Evolutionary conservation across 257 asterid genomes (phyloP).

Genomic region (Ilex aquifolium): DNA sequence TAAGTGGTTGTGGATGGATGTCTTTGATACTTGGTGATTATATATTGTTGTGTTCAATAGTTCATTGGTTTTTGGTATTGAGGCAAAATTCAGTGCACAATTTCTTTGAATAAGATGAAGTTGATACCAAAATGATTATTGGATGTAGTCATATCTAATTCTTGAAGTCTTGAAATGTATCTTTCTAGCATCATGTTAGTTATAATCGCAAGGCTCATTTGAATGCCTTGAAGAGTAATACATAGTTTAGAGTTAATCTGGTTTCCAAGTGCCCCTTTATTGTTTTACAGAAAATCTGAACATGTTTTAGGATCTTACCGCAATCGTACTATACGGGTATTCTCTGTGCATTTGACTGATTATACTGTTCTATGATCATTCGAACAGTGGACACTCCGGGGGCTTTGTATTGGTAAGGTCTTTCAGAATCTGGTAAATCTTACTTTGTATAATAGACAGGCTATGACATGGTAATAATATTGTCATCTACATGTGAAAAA

Average conservation of each 20-base stretch:
- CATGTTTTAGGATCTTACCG: neutral
- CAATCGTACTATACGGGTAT: neutral
- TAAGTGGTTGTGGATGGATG: constrained; percentile 13
- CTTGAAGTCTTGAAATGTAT: too few species aligned
- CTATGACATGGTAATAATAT: neutral
- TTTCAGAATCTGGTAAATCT: constrained; percentile 4
- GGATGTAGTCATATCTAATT: too few species aligned
- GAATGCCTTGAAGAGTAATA: too few species aligned
- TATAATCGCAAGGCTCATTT: too few species aligned
- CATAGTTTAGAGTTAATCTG: neutral
- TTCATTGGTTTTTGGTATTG: too few species aligned
- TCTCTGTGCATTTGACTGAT: constrained; percentile 12
- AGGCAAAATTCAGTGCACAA: too few species aligned
- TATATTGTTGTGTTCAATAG: neutral
- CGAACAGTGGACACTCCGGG: constrained; percentile 43
- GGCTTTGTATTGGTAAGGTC: constrained; percentile 36
- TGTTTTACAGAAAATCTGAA: constrained; percentile 1
- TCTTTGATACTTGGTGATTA: neutral
- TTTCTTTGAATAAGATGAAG: too few species aligned
- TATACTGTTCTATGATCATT: constrained; percentile 5
- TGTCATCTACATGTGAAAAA: constrained; percentile 10
- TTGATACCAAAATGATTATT: too few species aligned
- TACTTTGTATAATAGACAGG: constrained; percentile 3
- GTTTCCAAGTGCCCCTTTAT: constrained; percentile 3
- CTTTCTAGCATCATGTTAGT: too few species aligned